These are phyloP conservation scores for Medicago lupulina DNA, from an alignment of 306 rosid species.

Conservation along the genomic window DNA sequence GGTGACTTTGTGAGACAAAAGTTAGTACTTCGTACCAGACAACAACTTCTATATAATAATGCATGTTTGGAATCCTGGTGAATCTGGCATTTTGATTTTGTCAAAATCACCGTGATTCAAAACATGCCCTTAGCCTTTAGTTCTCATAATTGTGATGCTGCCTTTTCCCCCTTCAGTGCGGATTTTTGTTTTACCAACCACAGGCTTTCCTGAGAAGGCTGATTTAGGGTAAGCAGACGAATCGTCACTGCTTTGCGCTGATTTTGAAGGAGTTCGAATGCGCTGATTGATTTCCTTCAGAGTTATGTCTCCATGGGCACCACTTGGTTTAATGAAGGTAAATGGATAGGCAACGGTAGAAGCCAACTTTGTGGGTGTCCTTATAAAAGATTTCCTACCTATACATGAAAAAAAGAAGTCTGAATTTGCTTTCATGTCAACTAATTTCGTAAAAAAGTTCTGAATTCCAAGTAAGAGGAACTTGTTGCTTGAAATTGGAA, in stretches of 20 bases:
- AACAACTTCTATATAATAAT: background rate
- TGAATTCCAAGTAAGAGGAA: constrained; percentile 19
- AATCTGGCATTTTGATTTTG: no score
- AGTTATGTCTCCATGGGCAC: constrained; percentile 92
- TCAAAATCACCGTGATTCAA: no score
- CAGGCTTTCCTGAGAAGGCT: constrained; percentile 98
- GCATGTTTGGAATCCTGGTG: no score
- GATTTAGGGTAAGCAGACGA: constrained; percentile 78
- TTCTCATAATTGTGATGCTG: constrained; percentile 96
- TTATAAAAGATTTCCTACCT: constrained; percentile 82
- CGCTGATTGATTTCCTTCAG: constrained; percentile 96
- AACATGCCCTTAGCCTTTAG: constrained; percentile 69
- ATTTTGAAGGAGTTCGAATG: constrained; percentile 71
- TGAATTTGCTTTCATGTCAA: constrained; percentile 31
- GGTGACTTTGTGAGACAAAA: constrained; percentile 19
- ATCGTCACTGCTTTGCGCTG: constrained; percentile 60
- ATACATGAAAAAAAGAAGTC: constrained; percentile 45
- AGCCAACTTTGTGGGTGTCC: constrained; percentile 74
- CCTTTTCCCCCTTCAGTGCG: constrained; percentile 97
- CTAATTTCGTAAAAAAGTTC: background rate
- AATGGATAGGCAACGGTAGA: constrained; percentile 95
- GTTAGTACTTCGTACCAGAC: constrained; percentile 40
- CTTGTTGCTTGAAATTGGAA: background rate
- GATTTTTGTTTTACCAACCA: constrained; percentile 90
- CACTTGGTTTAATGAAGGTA: constrained; percentile 93